Evolutionary conservation across 1,284 basidiomycete genomes (phyloP).

Genomic region (Retiboletus flavoniger): DNA sequence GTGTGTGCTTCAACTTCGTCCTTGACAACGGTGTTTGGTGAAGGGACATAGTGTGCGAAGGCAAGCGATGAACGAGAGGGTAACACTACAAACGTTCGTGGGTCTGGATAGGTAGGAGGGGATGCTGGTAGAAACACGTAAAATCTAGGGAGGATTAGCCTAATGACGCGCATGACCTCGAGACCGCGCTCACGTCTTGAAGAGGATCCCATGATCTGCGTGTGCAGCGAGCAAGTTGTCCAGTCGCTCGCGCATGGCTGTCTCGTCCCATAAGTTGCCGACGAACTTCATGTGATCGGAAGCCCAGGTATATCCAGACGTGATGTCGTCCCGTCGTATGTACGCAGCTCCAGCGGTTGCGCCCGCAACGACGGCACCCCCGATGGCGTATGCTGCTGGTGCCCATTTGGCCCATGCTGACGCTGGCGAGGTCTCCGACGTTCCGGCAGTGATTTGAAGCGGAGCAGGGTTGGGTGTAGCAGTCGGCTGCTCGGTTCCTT

Average conservation of each 20-base stretch:
- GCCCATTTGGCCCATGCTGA: conserved; percentile 60
- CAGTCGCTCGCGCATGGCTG: conserved; percentile 60
- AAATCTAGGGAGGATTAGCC: conserved; percentile 50
- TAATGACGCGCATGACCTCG: background rate
- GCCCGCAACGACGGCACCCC: conserved; percentile 74
- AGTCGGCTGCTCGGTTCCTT: conserved; percentile 42
- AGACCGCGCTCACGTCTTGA: conserved; percentile 62
- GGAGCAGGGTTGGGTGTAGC: conserved; percentile 30
- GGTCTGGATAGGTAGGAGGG: conserved; percentile 48
- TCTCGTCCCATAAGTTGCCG: conserved; percentile 82
- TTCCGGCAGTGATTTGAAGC: conserved; percentile 26
- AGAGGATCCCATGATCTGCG: conserved; percentile 61
- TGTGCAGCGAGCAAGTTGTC: conserved; percentile 62
- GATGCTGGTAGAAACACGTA: conserved; percentile 73
- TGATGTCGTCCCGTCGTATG: conserved; percentile 72
- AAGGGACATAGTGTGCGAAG: conserved; percentile 57
- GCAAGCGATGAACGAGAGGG: conserved; percentile 56
- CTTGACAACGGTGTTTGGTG: conserved; percentile 62
- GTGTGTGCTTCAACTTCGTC: conserved; percentile 89
- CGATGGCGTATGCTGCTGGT: conserved; percentile 61
- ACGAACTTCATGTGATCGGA: conserved; percentile 92
- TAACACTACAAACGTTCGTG: conserved; percentile 76
- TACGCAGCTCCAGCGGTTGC: conserved; percentile 86
- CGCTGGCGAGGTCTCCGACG: conserved; percentile 23
- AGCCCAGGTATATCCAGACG: conserved; percentile 72